phyloP scores from a whole-genome alignment of 2,329 filamentous ascomycete species.

The Didymellaceae sp. region DNA sequence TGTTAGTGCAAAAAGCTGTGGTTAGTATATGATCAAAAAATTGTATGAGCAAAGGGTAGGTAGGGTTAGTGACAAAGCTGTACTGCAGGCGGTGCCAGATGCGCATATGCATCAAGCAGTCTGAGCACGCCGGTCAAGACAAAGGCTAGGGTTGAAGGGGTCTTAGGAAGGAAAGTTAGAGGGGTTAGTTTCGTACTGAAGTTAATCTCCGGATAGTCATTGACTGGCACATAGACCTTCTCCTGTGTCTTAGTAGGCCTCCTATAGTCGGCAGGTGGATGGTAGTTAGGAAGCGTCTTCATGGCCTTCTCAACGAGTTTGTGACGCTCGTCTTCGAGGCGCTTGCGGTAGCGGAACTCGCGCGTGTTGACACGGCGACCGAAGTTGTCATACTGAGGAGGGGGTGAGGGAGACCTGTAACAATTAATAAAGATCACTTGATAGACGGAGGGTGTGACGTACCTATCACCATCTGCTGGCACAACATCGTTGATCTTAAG shows the following conservation, averaged over 20 bases:
- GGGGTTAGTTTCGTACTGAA: constrained; percentile 99
- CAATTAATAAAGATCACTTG: not conserved
- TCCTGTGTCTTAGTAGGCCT: constrained; percentile 99
- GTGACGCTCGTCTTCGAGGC: constrained; percentile 97
- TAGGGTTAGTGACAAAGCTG: constrained; percentile 52
- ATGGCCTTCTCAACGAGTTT: constrained; percentile 99
- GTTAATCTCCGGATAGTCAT: constrained; percentile 99
- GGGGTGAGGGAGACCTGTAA: constrained; percentile 85
- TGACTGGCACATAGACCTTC: constrained; percentile 99
- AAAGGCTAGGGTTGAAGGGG: constrained; percentile 53
- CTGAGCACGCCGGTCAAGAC: constrained; percentile 54
- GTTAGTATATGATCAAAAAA: constrained; percentile 74
- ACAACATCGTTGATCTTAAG: constrained; percentile 99
- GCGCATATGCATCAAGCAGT: constrained; percentile 36
- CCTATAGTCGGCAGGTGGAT: constrained; percentile 97
- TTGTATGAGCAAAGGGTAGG: constrained; percentile 36
- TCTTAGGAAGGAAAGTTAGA: constrained; percentile 58
- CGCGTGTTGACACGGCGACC: constrained; percentile 99
- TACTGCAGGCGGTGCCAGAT: constrained; percentile 45
- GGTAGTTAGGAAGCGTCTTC: constrained; percentile 99
- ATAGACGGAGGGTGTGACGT: constrained; percentile 47
- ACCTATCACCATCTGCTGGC: constrained; percentile 94
- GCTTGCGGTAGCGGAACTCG: constrained; percentile 98
- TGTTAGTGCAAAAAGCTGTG: constrained; percentile 83
- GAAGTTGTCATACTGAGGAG: constrained; percentile 98